Evolutionary conservation across 805 yeast species (phyloP).

Genomic region (Tetrapisispora taiwanensis): DNA sequence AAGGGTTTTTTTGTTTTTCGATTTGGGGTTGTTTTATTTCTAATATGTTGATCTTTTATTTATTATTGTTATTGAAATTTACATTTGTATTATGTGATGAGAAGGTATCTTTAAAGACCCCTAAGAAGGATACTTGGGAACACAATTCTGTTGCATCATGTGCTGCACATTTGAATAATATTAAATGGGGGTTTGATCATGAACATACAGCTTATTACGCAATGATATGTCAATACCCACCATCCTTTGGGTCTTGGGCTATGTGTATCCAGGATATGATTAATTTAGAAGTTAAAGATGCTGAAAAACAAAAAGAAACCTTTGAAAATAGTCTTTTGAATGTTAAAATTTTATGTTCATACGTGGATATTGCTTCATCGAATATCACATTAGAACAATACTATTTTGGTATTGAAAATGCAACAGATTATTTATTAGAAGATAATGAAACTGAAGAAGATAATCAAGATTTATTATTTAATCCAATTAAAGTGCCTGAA

Average conservation of each 20-base stretch:
- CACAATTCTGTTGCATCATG: slow-evolving; percentile 15
- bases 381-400: slow-evolving; percentile 9
- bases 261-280: slow-evolving; percentile 13
- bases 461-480: slow-evolving; percentile 1
- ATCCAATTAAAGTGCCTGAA: slow-evolving; percentile 9
- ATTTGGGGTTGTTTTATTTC: too few relatives aligned
- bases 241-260: slow-evolving; percentile 19
- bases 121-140: slow-evolving; percentile 12
- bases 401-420: slow-evolving; percentile 11
- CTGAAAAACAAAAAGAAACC: neutral
- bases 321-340: slow-evolving; percentile 11
- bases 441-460: neutral
- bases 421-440: slow-evolving; percentile 5
- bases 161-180: slow-evolving; percentile 10
- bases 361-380: neutral
- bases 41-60: neutral
- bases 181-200: slow-evolving; percentile 12
- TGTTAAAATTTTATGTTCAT: slow-evolving; percentile 7
- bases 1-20: too few relatives aligned
- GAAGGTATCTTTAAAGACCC: neutral
- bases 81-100: neutral
- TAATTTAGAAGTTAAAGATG: slow-evolving; percentile 3
- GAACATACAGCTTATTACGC: slow-evolving; percentile 8
- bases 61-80: neutral
- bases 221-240: slow-evolving; percentile 14